Base-by-base conservation (phyloP, 805 yeast species). In the Myxozyma kluyveri region DNA sequence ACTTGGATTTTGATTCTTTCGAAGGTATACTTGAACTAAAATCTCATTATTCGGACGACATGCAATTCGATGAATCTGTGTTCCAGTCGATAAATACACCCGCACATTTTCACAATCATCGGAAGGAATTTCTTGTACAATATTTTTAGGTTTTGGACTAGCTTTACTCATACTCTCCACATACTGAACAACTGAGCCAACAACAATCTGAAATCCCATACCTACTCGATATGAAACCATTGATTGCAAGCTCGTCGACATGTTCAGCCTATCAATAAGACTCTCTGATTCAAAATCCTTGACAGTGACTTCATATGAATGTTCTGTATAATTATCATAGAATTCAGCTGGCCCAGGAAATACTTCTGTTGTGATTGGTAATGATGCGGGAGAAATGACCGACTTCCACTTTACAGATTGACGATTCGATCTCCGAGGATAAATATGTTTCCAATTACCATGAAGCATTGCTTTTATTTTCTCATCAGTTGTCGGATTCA, bases 391-490 rank as follows among this genome's bases (percentile, higher is more conserved):
- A 0, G 96, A 81, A 12, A 89, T 84, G 47, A 95, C 75, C 0
- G 98, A 90, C 47, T 88, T 79, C 99, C 99, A 93, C 64, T 90
- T 90, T 45, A 90, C 83, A 14, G 83, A 44, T 24, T 55, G 21
- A 32, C 53, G 52, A 1, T 72, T 61, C 80, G 79, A 48, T 86
- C 73, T 47, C 77, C 83, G 77, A 0, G 98, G 96, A 61, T 88
- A 88, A 1, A 89, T 95, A 68, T 86, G 88, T 50, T 83, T 83
- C 99, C 99, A 93, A 52, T 95, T 78, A 4, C 95, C 91, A 41
- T 80, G 82, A n/a, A 81, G 76, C 6, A 82, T 71, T 50, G 79
- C 75, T 9, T 77, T 75, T 14, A 83, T 70, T 6, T 80, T 69
- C 45, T 80, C 83, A 1, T 76, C 70, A 29, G 77, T 75, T 3